phyloP scores from a whole-genome alignment of 2,329 filamentous ascomycete species.

The Aspergillus latus region DNA sequence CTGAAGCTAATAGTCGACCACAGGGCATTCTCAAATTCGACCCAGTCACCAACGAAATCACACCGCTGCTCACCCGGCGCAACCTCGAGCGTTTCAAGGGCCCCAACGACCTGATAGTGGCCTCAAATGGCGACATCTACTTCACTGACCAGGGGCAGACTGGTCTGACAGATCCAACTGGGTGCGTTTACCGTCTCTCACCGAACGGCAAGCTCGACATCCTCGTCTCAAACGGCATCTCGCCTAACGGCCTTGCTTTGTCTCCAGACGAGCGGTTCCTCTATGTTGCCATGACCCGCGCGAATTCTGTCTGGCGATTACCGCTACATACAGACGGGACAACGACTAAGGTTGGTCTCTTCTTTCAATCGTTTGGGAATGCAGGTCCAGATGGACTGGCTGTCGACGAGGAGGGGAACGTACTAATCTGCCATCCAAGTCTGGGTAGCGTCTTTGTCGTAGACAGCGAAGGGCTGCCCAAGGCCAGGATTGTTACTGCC shows the following conservation, averaged over 20 bases:
- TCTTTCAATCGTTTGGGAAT: constrained; percentile 28
- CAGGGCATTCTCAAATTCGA: no score
- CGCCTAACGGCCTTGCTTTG: constrained; percentile 43
- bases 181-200: constrained; percentile 40
- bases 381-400: no score
- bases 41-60: no score
- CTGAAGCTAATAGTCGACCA: no score
- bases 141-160: constrained; percentile 35
- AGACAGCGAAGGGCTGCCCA: constrained; percentile 31
- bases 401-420: no score
- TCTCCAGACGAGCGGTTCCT: constrained; percentile 42
- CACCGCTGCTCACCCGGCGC: no score
- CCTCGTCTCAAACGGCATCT: constrained; percentile 40
- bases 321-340: constrained; percentile 42
- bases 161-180: constrained; percentile 45
- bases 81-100: no score
- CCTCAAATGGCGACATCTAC: no score
- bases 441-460: no score
- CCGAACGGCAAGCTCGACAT: constrained; percentile 40
- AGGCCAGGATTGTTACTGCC: constrained; percentile 37
- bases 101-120: no score
- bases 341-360: constrained; percentile 41
- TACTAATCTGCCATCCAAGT: no score
- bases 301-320: constrained; percentile 45
- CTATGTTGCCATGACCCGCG: constrained; percentile 38